Evolutionary conservation across 176 grass and related monocot species (phyloP), one percentile per base, ranked within the genome.

Genomic region (Hsuehochloa calcarea): DNA sequence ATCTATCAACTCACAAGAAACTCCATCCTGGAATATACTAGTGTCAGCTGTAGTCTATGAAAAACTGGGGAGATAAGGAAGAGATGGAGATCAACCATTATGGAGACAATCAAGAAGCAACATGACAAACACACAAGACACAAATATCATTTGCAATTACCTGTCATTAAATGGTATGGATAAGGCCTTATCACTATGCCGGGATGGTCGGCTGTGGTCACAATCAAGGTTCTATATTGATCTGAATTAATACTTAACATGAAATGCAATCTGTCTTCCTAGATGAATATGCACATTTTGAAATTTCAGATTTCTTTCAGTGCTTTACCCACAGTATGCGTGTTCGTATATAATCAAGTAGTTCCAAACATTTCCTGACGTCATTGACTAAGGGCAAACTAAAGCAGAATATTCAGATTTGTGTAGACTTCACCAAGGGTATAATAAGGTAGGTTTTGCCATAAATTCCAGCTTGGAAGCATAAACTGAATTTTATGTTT

Each of bases 1-100:
- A 82, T 98, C 96, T 67, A 98, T 98, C 52, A 98, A 89, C 68
- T 98, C 96, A 50, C 96, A 98, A 44, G 96, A 95, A 79, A 98
- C 93, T 39, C 96, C 96, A 22, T 92, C 96, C 96, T 98, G 70
- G 23, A 76, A 89, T 87, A 71, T 44, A 74, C 4, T 25, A 20
- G 29, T 47, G 39, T 90, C 59, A 90, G 67, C 0, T 50, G 23
- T 12, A 2, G 26, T 68, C 2, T 19, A 50, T 5, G 20, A 26
- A 74, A 38, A 49, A 61, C 1, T 19, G 4, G 16, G 14, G 23
- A 74, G 45, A 40, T 17, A 5, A 75, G 26, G 5, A 75, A 44
- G 5, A 20, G 6, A 72, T 72, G 12, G 9, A 40, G 14, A 72
- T 19, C 8, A 63, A 60, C 31, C 37, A 66, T n/a, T 62, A 49